Conservation (phyloP, 2,329 filamentous ascomycete genomes). For the Xylaria sp. region DNA sequence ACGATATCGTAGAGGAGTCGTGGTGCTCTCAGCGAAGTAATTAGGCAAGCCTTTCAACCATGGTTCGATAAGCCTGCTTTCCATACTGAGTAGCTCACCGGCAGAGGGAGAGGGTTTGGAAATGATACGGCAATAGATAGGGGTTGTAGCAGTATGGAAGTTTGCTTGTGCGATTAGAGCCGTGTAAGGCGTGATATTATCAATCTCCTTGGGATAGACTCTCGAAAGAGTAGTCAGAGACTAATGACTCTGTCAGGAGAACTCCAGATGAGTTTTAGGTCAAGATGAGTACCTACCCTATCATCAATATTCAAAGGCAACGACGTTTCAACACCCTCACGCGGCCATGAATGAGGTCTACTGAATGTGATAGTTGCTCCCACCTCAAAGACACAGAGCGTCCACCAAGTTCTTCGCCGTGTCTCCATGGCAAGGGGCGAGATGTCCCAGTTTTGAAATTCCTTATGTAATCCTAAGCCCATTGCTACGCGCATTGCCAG, state of each 20-base stretch:
- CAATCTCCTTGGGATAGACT: slow-evolving; percentile 12
- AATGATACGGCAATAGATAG: slow-evolving; percentile 22
- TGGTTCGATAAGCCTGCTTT: slow-evolving; percentile 15
- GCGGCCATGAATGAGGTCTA: slow-evolving; percentile 37
- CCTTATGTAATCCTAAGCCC: slow-evolving; percentile 60
- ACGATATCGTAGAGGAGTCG: neutral
- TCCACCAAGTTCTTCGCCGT: slow-evolving; percentile 54
- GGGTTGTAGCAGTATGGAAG: slow-evolving; percentile 17
- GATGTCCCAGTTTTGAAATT: slow-evolving; percentile 53
- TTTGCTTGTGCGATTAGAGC: slow-evolving; percentile 22
- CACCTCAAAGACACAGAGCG: slow-evolving; percentile 53
- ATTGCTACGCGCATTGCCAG: slow-evolving; percentile 62
- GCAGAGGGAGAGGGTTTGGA: slow-evolving; percentile 19
- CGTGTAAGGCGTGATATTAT: slow-evolving; percentile 17
- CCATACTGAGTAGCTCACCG: slow-evolving; percentile 15
- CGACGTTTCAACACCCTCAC: slow-evolving; percentile 19
- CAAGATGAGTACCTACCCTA: slow-evolving; percentile 3
- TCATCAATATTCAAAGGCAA: slow-evolving; percentile 23
- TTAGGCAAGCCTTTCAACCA: slow-evolving; percentile 8
- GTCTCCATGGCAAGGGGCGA: slow-evolving; percentile 47
- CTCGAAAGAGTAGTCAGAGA: slow-evolving; percentile 22
- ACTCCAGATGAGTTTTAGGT: neutral
- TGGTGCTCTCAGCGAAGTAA: slow-evolving; percentile 3
- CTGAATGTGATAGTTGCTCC: slow-evolving; percentile 55
- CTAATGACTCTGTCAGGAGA: slow-evolving; percentile 1